Evolutionary conservation across 768 basidiomycete genomes (phyloP), one percentile per base, ranked within the genome.

Genomic region (Naematelia encephala): DNA sequence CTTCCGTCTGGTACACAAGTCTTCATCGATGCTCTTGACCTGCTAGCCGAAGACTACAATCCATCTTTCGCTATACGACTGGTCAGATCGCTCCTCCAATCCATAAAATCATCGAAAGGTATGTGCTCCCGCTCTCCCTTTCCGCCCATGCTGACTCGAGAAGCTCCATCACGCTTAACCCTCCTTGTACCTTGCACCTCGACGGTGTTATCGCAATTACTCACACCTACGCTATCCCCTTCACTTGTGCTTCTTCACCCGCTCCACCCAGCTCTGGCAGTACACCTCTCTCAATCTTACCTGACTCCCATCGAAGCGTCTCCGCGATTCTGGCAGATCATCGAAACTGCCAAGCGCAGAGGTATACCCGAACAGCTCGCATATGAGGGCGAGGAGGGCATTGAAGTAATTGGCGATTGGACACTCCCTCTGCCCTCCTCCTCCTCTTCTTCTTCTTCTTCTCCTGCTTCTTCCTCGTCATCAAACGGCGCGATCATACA

Each of bases 321-420:
- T n/a, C 51, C 69, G 28, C 89, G 89, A 68, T 93, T 92, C 78
- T 92, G 88, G 89, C 80, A 80, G 34, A 80, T 90, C 11, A 89
- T 93, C 68, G 82, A 56, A 85, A 91, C 64, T 81, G 82, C 43
- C 83, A 87, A 63, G 76, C 77, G 55, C 78, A 90, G 30, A 80
- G 27, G 73, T 83, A 14, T 81, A 85, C 59, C 81, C 80, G 39
- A 74, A 68, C 13, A 75, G 66, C 3, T 77, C 80, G 49, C 80
- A 29, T 69, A 61, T 45, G 54, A 25, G 8, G 62, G 57, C 28
- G 53, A 58, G 34, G 62, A 26, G 30, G 60, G 55, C 13, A 25
- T 63, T 23, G 66, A 71, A 30, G 53, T 64, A 2, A 46, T 62
- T 25, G 60, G 51, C 19, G 69, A 68, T 45, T 68, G 68, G 68